Conservation (phyloP, 164 flowering plant species). For the Sedum album region DNA sequence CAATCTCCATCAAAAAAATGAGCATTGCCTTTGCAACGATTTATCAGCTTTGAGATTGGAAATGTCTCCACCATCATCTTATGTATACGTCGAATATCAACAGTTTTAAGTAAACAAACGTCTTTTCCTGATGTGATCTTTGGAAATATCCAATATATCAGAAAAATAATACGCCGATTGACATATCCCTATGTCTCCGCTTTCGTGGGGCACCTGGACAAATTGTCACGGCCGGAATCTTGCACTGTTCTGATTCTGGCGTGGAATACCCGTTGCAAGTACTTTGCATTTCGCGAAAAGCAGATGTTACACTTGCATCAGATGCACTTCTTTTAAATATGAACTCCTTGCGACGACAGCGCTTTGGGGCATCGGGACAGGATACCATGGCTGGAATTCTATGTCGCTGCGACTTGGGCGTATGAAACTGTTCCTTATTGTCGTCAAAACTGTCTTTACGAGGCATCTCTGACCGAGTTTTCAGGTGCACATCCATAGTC, state of each 20-base stretch:
- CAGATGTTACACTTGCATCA: background rate
- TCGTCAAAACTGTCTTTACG: background rate
- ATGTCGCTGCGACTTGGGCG: background rate
- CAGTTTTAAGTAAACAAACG: background rate
- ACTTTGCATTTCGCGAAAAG: background rate
- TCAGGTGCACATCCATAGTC: background rate
- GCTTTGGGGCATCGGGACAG: background rate
- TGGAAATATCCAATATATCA: background rate
- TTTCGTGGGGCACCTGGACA: background rate
- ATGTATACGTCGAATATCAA: background rate
- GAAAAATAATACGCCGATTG: background rate
- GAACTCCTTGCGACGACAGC: background rate
- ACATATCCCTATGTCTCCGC: background rate
- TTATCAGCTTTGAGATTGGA: no score
- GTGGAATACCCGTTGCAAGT: background rate
- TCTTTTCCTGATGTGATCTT: background rate
- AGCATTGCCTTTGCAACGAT: no score
- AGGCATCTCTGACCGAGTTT: background rate
- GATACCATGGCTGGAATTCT: background rate
- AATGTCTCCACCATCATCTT: no score
- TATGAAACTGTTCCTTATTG: background rate
- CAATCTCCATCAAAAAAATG: no score
- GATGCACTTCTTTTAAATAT: background rate
- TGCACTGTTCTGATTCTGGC: background rate
- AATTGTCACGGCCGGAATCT: background rate